Evolutionary conservation across 305 asterid species (phyloP), one percentile per base, ranked within the genome.

Genomic region (Fraxinus floribunda): DNA sequence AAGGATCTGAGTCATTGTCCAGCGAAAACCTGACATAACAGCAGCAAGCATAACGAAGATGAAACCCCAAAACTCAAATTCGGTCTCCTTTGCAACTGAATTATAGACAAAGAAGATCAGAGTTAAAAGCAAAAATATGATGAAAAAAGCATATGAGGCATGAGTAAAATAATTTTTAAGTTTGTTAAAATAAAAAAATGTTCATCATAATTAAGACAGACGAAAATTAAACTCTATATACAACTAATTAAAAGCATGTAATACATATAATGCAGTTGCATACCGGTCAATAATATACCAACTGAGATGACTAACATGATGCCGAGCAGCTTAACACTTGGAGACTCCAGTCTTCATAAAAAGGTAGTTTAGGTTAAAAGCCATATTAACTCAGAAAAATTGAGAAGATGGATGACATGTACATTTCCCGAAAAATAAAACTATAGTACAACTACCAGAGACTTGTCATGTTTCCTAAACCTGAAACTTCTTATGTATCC

Each of bases 1-100:
- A 87, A 97, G 99, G 86, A 97, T 97, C 82, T 97, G 99, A 46
- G 99, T 95, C 99, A 97, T 97, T 55, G 98, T 92, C 99, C 99
- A 97, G 24, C 99, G 94, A 82, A 97, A 97, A 70, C 98, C 99
- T 18, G 98, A 90, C 99, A 97, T 97, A 78, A 97, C 97, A 85
- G 98, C 97, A 84, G 99, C 99, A 84, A 97, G 96, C 97, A 93
- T 97, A 80, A 97, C 98, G 60, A 97, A 93, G 85, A 95, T 30
- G 81, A 97, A 97, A 75, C 99, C 99, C 98, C 97, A 97, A 88
- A 97, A 89, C 78, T 97, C 97, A 90, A 97, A 97, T 66, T 95
- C 94, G 3, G 99, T 92, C 86, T 97, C 99, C 88, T 87, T 97
- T 78, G 98, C 97, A 88, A 97, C 99, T 97, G 95, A 89, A 87